Percentiles rank a stretch among this genome's conserved stretches.
Conservation (phyloP, 2,329 filamentous ascomycete species). For the Exophiala calicioides region DNA sequence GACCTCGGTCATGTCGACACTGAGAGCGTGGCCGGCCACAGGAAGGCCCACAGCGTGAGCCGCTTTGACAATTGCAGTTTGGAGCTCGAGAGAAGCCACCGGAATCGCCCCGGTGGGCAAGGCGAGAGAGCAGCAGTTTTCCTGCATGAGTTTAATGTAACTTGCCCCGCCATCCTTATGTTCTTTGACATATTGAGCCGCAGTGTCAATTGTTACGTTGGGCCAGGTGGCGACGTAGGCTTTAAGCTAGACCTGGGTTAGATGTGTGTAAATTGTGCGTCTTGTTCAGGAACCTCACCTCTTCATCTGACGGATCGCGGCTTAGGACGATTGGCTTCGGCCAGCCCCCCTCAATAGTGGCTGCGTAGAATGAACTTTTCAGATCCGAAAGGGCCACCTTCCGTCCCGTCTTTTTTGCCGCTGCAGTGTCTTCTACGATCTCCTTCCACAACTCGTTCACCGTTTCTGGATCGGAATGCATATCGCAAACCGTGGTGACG, state of each 20-base stretch:
- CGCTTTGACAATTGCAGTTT: conserved; percentile 36
- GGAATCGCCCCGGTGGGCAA: conserved; percentile 31
- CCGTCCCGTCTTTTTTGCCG: conserved; percentile 18
- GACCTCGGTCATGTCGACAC: conserved; percentile 29
- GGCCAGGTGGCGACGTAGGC: conserved; percentile 51
- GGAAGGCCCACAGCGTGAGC: conserved; percentile 25
- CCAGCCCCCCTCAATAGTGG: conserved; percentile 56
- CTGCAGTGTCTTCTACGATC: conserved; percentile 22
- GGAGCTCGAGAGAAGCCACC: conserved; percentile 39
- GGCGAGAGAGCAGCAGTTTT: conserved; percentile 31
- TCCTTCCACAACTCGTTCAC: conserved; percentile 20
- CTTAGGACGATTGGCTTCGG: conserved; percentile 40
- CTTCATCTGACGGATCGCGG: conserved; percentile 34
- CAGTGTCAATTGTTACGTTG: conserved; percentile 46
- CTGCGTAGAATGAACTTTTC: conserved; percentile 51
- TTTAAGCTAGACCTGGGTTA: conserved; percentile 24
- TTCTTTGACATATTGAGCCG: conserved; percentile 33
- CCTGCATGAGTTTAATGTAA: conserved; percentile 34
- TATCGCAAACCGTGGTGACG: conserved; percentile 31
- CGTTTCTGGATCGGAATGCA: conserved; percentile 27
- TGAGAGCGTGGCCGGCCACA: conserved; percentile 27
- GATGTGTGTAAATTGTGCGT: not conserved
- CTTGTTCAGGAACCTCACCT: conserved; percentile 17
- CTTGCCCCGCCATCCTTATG: conserved; percentile 29
- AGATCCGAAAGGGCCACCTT: conserved; percentile 41